A percentile compares a stretch with the other conserved stretches of the same genome.
These are phyloP conservation scores for Penicillium sp. DNA, from an alignment of 2,329 filamentous ascomycete genomes.

Conservation along the genomic window DNA sequence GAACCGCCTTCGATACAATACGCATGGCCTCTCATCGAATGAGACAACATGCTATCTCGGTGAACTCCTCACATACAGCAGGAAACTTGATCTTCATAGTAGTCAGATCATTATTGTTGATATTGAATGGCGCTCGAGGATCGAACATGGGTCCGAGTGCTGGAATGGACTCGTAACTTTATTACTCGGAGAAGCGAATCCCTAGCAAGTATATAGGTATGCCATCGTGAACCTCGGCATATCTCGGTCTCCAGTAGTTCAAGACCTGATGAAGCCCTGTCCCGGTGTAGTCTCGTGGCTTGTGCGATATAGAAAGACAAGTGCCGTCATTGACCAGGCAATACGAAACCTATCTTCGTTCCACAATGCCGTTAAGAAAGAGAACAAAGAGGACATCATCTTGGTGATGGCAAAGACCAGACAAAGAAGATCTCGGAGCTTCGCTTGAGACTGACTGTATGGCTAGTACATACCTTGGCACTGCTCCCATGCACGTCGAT, in stretches of 20 bases:
- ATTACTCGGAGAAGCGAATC: slow-evolving; percentile 40
- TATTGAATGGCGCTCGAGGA: slow-evolving; percentile 43
- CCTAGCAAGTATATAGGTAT: slow-evolving; percentile 39
- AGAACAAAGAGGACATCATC: slow-evolving; percentile 45
- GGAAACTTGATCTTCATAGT: slow-evolving; percentile 43
- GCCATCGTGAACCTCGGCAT: slow-evolving; percentile 46
- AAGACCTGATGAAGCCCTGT: slow-evolving; percentile 41
- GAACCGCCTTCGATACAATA: slow-evolving; percentile 29
- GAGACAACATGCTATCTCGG: slow-evolving; percentile 46
- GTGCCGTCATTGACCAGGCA: slow-evolving; percentile 26
- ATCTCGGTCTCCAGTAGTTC: slow-evolving; percentile 43
- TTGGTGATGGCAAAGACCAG: too few relatives aligned
- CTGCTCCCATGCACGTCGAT: too few relatives aligned
- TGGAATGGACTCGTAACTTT: slow-evolving; percentile 37
- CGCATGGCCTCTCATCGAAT: slow-evolving; percentile 47
- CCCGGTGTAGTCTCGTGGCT: slow-evolving; percentile 31
- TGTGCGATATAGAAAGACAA: slow-evolving; percentile 27
- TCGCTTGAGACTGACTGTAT: too few relatives aligned
- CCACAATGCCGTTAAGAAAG: slow-evolving; percentile 39
- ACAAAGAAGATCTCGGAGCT: too few relatives aligned
- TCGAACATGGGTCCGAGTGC: slow-evolving; percentile 38
- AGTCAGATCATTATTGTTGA: slow-evolving; percentile 44
- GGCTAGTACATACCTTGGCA: too few relatives aligned
- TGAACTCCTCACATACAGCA: slow-evolving; percentile 40
- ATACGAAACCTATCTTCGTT: slow-evolving; percentile 22